Conservation (phyloP, 2,329 filamentous ascomycete species). For the Neonectria magnoliae region DNA sequence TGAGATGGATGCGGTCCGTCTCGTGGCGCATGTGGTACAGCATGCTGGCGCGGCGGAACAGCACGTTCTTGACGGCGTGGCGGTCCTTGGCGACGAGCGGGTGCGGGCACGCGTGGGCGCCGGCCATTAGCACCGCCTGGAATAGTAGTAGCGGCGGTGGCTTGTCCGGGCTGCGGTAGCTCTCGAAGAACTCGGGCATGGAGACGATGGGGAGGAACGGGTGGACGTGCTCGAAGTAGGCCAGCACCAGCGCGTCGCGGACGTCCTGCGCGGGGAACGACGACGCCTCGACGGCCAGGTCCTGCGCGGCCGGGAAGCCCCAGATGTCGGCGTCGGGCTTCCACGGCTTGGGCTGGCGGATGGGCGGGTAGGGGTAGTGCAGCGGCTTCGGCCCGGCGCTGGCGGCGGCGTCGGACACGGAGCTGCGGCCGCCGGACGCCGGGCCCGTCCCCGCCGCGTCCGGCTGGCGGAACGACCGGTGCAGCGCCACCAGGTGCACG, state of each 20-base stretch:
- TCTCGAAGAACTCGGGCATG: slow-evolving; percentile 37
- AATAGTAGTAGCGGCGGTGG: slow-evolving; percentile 34
- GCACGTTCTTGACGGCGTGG: slow-evolving; percentile 40
- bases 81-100: slow-evolving; percentile 37
- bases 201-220: slow-evolving; percentile 39
- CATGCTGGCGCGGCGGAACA: slow-evolving; percentile 39
- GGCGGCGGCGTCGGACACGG: slow-evolving; percentile 12
- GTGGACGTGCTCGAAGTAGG: slow-evolving; percentile 41
- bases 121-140: slow-evolving; percentile 40
- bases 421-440: slow-evolving; percentile 27
- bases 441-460: slow-evolving; percentile 32
- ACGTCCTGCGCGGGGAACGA: slow-evolving; percentile 41
- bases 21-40: slow-evolving; percentile 41
- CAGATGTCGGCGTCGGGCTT: slow-evolving; percentile 33
- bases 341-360: slow-evolving; percentile 37
- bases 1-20: slow-evolving; percentile 37
- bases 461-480: slow-evolving; percentile 38
- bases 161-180: slow-evolving; percentile 34
- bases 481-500: slow-evolving; percentile 36
- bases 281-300: slow-evolving; percentile 34
- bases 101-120: slow-evolving; percentile 37
- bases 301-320: slow-evolving; percentile 35
- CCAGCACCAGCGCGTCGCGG: slow-evolving; percentile 34
- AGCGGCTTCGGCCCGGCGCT: slow-evolving; percentile 13
- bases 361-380: slow-evolving; percentile 41